These are phyloP conservation scores for Striga hermonthica DNA, from an alignment of 305 asterid genomes.

Conservation along the genomic window DNA sequence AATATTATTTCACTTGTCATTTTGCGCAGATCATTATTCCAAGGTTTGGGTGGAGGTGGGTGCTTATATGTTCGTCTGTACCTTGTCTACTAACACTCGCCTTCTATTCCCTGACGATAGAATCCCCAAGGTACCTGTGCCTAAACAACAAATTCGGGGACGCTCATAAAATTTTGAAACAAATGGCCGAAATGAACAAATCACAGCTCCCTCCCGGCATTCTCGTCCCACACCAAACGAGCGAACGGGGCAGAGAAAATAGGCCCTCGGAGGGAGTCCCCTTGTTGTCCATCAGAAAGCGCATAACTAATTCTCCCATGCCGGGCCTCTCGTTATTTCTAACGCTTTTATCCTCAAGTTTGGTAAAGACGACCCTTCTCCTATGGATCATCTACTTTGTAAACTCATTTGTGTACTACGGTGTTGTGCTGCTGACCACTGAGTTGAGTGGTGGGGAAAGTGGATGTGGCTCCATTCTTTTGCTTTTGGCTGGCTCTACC, in stretches of 20 bases:
- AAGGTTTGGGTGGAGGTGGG: too few species aligned
- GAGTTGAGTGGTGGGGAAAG: slow-evolving; percentile 52
- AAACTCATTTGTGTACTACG: slow-evolving; percentile 63
- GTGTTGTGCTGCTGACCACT: slow-evolving; percentile 68
- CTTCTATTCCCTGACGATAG: too few species aligned
- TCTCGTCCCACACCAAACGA: slow-evolving; percentile 12
- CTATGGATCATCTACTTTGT: slow-evolving; percentile 61
- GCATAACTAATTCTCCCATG: slow-evolving; percentile 27
- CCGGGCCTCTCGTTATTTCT: slow-evolving; percentile 43
- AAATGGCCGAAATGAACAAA: too few species aligned
- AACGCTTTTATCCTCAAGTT: slow-evolving; percentile 48
- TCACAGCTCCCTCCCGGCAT: too few species aligned
- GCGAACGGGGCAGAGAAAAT: slow-evolving; percentile 35
- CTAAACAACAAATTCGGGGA: too few species aligned
- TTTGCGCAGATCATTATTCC: too few species aligned
- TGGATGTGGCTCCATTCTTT: slow-evolving; percentile 34
- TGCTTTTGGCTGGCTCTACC: slow-evolving; percentile 38
- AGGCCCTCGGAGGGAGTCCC: slow-evolving; percentile 31
- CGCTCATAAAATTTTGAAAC: too few species aligned
- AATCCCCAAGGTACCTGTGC: too few species aligned
- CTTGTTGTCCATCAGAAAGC: slow-evolving; percentile 32
- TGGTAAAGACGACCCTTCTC: slow-evolving; percentile 59
- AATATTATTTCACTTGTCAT: too few species aligned
- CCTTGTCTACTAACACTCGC: too few species aligned
- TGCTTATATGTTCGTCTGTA: too few species aligned